Conservation (phyloP, 176 grass and related monocot genomes). For the Miscanthus lutarioriparius region DNA sequence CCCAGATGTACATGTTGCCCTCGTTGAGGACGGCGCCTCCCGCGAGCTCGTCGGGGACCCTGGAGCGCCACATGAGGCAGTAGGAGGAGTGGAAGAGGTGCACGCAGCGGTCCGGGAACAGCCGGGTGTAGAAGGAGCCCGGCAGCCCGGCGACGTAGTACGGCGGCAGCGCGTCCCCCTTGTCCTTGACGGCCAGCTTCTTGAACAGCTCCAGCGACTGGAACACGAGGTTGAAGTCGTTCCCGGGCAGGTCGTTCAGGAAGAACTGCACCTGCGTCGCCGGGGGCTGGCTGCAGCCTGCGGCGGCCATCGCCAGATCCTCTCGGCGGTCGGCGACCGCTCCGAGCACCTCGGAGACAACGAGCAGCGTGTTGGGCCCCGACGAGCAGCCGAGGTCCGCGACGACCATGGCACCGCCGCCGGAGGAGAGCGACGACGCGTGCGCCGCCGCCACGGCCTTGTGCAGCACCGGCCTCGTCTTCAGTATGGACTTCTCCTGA, state of each 20-base stretch:
- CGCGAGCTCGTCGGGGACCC: constrained; percentile 51
- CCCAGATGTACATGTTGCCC: constrained; percentile 52
- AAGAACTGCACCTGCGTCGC: constrained; percentile 53
- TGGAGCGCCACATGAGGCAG: constrained; percentile 66
- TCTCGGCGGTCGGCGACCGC: neutral
- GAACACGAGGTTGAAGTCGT: constrained; percentile 72
- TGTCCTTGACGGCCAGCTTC: neutral
- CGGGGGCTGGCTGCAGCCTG: neutral
- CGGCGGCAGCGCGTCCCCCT: neutral
- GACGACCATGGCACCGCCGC: constrained; percentile 31
- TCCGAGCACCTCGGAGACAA: constrained; percentile 52
- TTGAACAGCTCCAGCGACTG: constrained; percentile 36
- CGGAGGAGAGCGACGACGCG: neutral
- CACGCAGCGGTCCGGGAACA: constrained; percentile 50
- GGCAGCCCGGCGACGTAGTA: constrained; percentile 60
- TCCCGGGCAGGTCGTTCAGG: constrained; percentile 67
- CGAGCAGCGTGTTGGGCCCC: constrained; percentile 54
- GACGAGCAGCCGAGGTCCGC: constrained; percentile 76
- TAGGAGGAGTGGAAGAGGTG: constrained; percentile 73
- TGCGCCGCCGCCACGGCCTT: constrained; percentile 32
- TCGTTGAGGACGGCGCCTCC: constrained; percentile 31
- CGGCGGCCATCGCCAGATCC: neutral
- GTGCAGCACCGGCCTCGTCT: constrained; percentile 42
- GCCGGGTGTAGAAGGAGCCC: constrained; percentile 61
- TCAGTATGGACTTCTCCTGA: constrained; percentile 40